Conservation (phyloP, 768 basidiomycete genomes). For the Leccinum rimulosum region DNA sequence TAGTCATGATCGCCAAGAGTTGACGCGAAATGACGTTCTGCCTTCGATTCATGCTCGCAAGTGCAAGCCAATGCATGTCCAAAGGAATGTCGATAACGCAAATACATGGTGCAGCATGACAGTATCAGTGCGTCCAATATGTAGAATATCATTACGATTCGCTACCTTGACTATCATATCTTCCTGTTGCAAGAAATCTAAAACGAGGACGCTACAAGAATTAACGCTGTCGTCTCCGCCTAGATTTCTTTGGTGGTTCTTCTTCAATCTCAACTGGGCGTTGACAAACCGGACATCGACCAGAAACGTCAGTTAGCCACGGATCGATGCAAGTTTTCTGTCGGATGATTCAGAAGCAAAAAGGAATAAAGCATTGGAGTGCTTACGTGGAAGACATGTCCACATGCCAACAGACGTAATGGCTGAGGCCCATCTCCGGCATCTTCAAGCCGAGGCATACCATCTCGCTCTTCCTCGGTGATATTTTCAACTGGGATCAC, state of each 20-base stretch:
- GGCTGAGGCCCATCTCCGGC: conserved; percentile 78
- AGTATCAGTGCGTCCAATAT: conserved; percentile 28
- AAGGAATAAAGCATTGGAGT: not conserved
- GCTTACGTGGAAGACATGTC: conserved; percentile 89
- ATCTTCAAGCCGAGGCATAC: conserved; percentile 56
- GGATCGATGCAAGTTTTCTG: conserved; percentile 89
- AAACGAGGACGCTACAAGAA: conserved; percentile 3
- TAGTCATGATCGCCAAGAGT: not conserved
- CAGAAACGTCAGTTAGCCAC: conserved; percentile 83
- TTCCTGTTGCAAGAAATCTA: conserved; percentile 10
- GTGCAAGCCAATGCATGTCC: conserved; percentile 7
- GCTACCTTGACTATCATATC: conserved; percentile 29
- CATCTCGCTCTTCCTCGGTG: conserved; percentile 40
- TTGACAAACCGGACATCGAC: conserved; percentile 87
- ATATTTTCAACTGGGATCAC: conserved; percentile 36
- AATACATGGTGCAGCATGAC: conserved; percentile 20
- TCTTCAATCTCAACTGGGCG: conserved; percentile 57
- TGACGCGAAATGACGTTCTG: not conserved
- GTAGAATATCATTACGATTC: conserved; percentile 32
- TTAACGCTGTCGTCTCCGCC: conserved; percentile 24
- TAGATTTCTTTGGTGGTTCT: conserved; percentile 33
- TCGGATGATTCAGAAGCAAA: conserved; percentile 4
- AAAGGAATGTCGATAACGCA: conserved; percentile 26
- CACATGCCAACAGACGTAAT: conserved; percentile 70
- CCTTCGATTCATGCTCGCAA: not conserved